Conservation (phyloP, 768 basidiomycete genomes). For the Piloderma croceum region DNA sequence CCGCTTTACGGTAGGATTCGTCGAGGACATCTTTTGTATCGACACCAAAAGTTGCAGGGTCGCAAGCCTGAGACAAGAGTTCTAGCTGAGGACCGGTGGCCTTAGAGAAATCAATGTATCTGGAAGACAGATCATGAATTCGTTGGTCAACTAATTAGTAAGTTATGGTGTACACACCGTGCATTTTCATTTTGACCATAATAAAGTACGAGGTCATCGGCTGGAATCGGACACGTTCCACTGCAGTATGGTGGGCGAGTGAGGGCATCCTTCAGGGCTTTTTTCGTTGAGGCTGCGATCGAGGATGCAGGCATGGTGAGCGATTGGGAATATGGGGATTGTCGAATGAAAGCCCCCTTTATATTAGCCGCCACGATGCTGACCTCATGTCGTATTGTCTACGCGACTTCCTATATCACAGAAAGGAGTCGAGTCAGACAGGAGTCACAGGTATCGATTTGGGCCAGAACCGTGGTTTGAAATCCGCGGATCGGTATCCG, state of each 20-base stretch:
- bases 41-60: constrained; percentile 24
- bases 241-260: not conserved
- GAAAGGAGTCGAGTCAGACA: too few species aligned
- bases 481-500: too few species aligned
- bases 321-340: too few species aligned
- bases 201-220: not conserved
- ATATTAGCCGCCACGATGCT: too few species aligned
- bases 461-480: too few species aligned
- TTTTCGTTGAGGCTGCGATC: too few species aligned
- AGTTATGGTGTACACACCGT: not conserved
- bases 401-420: too few species aligned
- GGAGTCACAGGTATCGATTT: too few species aligned
- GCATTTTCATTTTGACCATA: not conserved
- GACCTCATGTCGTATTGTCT: too few species aligned
- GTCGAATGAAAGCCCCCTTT: too few species aligned
- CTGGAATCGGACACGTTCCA: not conserved
- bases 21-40: constrained; percentile 24
- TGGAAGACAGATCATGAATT: not conserved
- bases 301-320: too few species aligned
- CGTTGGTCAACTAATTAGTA: not conserved
- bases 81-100: constrained; percentile 6
- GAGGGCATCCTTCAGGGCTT: too few species aligned
- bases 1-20: constrained; percentile 28
- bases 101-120: not conserved
- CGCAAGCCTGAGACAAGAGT: constrained; percentile 18